phyloP scores from a whole-genome alignment of 1,284 basidiomycete genomes.

The Crucibulum parvulum region DNA sequence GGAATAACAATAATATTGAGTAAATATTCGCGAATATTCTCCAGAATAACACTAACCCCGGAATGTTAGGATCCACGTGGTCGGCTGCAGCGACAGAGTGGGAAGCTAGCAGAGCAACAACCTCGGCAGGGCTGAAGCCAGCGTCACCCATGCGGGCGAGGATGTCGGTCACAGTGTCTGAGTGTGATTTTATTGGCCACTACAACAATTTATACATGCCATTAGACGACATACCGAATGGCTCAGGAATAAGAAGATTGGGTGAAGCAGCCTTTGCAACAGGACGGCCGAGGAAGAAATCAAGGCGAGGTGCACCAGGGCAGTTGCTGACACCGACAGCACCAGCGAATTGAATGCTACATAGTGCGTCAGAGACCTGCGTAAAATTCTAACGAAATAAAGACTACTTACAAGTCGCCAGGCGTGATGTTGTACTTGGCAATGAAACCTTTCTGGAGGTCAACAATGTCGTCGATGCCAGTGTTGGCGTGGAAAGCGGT shows the following conservation, averaged over 20 bases:
- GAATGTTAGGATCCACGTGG: not conserved
- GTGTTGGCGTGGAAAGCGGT: constrained; percentile 38
- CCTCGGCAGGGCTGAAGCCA: not conserved
- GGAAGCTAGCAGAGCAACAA: not conserved
- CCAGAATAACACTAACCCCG: not conserved
- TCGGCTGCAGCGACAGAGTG: not conserved
- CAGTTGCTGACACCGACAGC: constrained; percentile 32
- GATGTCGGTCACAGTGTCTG: not conserved
- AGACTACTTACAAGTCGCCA: constrained; percentile 41
- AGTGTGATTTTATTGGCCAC: too few relatives aligned
- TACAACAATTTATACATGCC: too few relatives aligned
- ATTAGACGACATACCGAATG: constrained; percentile 25
- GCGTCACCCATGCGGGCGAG: not conserved
- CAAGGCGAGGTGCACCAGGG: constrained; percentile 46
- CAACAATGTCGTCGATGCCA: constrained; percentile 45
- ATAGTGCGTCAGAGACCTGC: not conserved
- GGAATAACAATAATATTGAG: not conserved
- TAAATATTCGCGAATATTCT: not conserved
- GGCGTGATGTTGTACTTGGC: constrained; percentile 39
- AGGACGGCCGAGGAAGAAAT: constrained; percentile 45
- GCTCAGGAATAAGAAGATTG: constrained; percentile 44
- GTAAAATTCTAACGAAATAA: not conserved
- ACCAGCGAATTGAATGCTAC: not conserved
- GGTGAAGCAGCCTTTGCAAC: constrained; percentile 39
- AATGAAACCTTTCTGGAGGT: constrained; percentile 35